phyloP scores from a whole-genome alignment of 1,139 yeast species.

The Geotrichum restrictum region DNA sequence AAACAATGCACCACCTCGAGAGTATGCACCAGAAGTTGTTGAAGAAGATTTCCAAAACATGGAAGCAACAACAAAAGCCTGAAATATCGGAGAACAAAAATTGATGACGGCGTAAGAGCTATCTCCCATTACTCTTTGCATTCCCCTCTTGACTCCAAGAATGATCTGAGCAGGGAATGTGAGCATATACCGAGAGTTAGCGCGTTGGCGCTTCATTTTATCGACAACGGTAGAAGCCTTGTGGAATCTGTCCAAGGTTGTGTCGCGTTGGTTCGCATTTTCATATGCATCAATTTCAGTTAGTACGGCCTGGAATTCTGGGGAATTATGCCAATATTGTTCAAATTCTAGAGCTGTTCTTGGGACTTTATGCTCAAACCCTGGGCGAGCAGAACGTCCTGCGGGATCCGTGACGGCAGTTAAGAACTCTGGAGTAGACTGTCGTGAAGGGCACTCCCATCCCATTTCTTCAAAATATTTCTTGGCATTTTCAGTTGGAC shows the following conservation, averaged over 20 bases:
- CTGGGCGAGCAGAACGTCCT: conserved; percentile 55
- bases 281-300: conserved; percentile 43
- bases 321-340: conserved; percentile 58
- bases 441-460: conserved; percentile 67
- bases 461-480: conserved; percentile 64
- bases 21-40: conserved; percentile 54
- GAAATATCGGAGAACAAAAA: conserved; percentile 60
- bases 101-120: conserved; percentile 59
- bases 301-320: conserved; percentile 44
- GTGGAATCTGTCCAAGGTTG: conserved; percentile 31
- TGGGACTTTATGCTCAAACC: conserved; percentile 63
- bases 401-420: conserved; percentile 73
- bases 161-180: conserved; percentile 61
- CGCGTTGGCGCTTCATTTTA: conserved; percentile 51
- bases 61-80: conserved; percentile 71
- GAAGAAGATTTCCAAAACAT: conserved; percentile 60
- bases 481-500: conserved; percentile 57
- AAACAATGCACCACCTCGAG: conserved; percentile 68
- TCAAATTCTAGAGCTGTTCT: conserved; percentile 66
- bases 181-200: conserved; percentile 60
- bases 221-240: conserved; percentile 49
- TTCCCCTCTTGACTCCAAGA: conserved; percentile 58
- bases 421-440: conserved; percentile 80
- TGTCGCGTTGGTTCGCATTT: conserved; percentile 27
- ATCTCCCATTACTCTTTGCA: conserved; percentile 62